Percentiles rank a stretch among this genome's conserved stretches.
Evolutionary conservation across 305 asterid genomes (phyloP).

Genomic region (Solanum hybrid): DNA sequence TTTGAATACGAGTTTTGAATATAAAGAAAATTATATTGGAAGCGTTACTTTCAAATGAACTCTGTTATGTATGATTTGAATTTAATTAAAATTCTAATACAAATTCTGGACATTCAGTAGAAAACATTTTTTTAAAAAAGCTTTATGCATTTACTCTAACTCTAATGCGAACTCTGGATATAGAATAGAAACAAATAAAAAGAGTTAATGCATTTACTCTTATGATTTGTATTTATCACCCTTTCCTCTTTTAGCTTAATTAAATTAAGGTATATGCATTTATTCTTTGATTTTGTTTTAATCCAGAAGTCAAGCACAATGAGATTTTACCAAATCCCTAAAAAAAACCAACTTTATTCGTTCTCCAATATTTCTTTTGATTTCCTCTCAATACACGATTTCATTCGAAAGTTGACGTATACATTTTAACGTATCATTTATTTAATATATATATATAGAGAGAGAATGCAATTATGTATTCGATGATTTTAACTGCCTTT

Average conservation of each 20-base stretch:
- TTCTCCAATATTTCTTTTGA: not conserved
- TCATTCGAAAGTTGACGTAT: not conserved
- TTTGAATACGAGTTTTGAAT: not conserved
- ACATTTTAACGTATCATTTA: too few relatives aligned
- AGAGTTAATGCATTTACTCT: not conserved
- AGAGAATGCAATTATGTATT: not conserved
- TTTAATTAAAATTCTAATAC: too few relatives aligned
- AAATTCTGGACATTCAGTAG: too few relatives aligned
- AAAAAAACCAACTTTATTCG: too few relatives aligned
- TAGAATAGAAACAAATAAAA: not conserved
- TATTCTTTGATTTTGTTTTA: not conserved
- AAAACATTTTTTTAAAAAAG: too few relatives aligned
- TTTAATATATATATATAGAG: too few relatives aligned
- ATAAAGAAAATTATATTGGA: accelerated
- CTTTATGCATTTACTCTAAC: too few relatives aligned
- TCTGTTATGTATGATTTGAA: too few relatives aligned
- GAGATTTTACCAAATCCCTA: not conserved
- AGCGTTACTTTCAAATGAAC: accelerated
- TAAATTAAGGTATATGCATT: not conserved
- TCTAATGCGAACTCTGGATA: not conserved
- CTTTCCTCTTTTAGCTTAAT: not conserved
- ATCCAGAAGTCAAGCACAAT: not conserved
- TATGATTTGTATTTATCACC: not conserved
- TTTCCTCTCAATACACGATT: not conserved
- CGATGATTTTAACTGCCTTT: not conserved